A percentile compares a stretch with the other conserved stretches of the same genome.
Conservation (phyloP, 441 rosid species). For the Erodium moschatum region DNA sequence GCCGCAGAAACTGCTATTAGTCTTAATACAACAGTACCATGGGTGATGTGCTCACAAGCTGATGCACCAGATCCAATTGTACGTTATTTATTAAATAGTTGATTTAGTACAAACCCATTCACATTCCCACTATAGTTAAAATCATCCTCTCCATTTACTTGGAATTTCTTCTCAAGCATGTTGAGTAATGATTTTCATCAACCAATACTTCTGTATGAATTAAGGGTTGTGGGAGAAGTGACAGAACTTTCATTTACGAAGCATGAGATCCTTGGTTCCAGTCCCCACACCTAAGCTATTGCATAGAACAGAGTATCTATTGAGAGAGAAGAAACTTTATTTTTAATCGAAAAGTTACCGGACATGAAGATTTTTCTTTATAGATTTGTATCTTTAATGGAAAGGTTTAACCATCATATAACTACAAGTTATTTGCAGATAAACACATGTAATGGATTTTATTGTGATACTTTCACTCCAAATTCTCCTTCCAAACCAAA, state of each 20-base stretch:
- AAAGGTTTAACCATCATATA: conserved; percentile 1
- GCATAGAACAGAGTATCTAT: neutral
- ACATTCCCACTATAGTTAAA: conserved; percentile 1
- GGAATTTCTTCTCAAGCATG: neutral
- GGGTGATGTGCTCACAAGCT: conserved; percentile 57
- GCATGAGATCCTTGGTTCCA: neutral
- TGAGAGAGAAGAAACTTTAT: neutral
- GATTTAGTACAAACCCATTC: neutral
- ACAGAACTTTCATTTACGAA: neutral
- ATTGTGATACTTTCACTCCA: conserved; percentile 52
- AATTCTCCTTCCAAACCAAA: conserved; percentile 57
- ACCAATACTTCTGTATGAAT: neutral
- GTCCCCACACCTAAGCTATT: neutral
- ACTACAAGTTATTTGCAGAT: conserved; percentile 33
- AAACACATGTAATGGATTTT: conserved; percentile 67
- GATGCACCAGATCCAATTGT: conserved; percentile 70
- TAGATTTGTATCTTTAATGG: neutral
- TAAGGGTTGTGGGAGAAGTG: neutral
- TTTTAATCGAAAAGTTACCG: neutral
- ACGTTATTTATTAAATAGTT: conserved; percentile 12
- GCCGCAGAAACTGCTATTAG: conserved; percentile 56
- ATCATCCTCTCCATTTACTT: neutral
- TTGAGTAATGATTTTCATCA: neutral
- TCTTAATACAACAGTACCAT: conserved; percentile 51
- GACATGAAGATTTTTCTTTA: neutral